These are phyloP conservation scores for Populus simonii DNA, from an alignment of 345 rosid genomes.

Conservation along the genomic window DNA sequence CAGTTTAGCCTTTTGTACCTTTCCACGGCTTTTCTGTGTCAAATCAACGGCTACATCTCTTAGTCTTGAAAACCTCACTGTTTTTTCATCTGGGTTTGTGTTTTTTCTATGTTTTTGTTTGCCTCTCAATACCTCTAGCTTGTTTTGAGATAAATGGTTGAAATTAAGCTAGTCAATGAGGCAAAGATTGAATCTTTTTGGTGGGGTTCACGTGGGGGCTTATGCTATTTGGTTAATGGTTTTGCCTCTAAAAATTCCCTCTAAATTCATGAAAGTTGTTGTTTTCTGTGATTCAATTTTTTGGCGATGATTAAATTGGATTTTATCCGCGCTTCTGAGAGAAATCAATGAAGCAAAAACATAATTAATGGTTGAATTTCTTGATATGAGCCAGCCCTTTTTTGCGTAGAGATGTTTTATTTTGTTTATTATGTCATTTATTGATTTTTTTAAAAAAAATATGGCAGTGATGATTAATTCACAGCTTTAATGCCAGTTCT, in stretches of 20 bases:
- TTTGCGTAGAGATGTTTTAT: background rate
- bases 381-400: slow-evolving; percentile 56
- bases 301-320: slow-evolving; percentile 49
- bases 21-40: slow-evolving; percentile 26
- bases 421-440: background rate
- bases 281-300: too few species aligned
- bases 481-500: slow-evolving; percentile 94
- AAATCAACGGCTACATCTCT: slow-evolving; percentile 40
- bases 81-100: background rate
- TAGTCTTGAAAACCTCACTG: background rate
- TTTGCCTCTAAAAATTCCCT: slow-evolving; percentile 47
- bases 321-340: slow-evolving; percentile 86
- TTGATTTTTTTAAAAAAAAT: background rate
- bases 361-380: slow-evolving; percentile 65
- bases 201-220: slow-evolving; percentile 55
- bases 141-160: slow-evolving; percentile 22
- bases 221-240: slow-evolving; percentile 1
- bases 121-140: slow-evolving; percentile 60
- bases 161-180: slow-evolving; percentile 53
- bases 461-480: slow-evolving; percentile 46
- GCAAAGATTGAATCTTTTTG: slow-evolving; percentile 27
- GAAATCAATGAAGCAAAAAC: slow-evolving; percentile 49
- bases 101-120: background rate
- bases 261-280: background rate
- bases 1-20: slow-evolving; percentile 11